Conservation (phyloP, 495 filamentous ascomycete species). For the Endocarpon pusillum region DNA sequence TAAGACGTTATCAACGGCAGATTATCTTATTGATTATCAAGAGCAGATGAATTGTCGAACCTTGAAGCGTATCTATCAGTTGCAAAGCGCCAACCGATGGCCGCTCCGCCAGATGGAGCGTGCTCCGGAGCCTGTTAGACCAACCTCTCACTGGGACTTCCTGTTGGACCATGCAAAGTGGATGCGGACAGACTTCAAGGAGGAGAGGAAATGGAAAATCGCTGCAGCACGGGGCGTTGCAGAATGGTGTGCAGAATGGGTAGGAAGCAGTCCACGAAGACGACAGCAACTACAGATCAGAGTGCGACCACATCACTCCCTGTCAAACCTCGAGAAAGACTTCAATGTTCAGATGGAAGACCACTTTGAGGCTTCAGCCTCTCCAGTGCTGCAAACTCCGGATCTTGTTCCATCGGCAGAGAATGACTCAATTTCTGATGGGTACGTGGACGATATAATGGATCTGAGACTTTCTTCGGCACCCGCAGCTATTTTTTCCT, state of each 20-base stretch:
- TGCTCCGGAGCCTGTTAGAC: constrained; percentile 57
- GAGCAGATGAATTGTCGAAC: constrained; percentile 76
- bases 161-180: constrained; percentile 84
- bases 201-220: constrained; percentile 88
- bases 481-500: constrained; percentile 64
- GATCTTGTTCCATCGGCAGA: constrained; percentile 52
- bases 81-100: constrained; percentile 81
- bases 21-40: constrained; percentile 56
- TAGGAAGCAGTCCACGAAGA: constrained; percentile 41
- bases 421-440: constrained; percentile 35
- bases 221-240: constrained; percentile 62
- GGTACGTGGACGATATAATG: constrained; percentile 27
- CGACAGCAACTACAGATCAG: constrained; percentile 33
- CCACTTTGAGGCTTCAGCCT: too few species aligned
- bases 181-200: constrained; percentile 90
- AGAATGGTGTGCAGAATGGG: constrained; percentile 65
- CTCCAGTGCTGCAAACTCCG: constrained; percentile 37
- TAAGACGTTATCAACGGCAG: constrained; percentile 65
- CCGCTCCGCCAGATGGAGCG: constrained; percentile 74
- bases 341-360: constrained; percentile 16
- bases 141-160: constrained; percentile 65
- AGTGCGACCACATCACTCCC: constrained; percentile 3
- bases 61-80: constrained; percentile 64
- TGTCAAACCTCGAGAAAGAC: constrained; percentile 8
- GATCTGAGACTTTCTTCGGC: constrained; percentile 25